Percentiles rank a stretch among this genome's conserved stretches.
These are phyloP conservation scores for Musa troglodytarum DNA, from an alignment of 176 grass and related monocot species.

Conservation along the genomic window DNA sequence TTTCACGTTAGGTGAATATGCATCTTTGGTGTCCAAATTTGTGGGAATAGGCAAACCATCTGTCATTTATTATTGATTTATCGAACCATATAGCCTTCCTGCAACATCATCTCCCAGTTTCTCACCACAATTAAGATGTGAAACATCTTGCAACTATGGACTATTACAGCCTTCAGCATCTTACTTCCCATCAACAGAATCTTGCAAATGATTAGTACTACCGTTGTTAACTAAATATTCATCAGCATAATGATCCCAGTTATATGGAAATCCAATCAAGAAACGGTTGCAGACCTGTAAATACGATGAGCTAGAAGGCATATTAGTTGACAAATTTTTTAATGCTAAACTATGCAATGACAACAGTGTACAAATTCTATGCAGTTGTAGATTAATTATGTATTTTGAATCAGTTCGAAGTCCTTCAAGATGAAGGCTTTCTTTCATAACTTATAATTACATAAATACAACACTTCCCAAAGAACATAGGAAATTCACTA, in stretches of 20 bases:
- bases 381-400: background rate
- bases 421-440: background rate
- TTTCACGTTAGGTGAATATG: too few species aligned
- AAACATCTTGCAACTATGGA: background rate
- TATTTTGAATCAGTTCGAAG: background rate
- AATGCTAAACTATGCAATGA: too few species aligned
- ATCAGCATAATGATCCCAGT: background rate
- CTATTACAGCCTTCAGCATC: background rate
- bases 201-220: background rate
- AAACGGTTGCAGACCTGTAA: background rate
- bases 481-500: too few species aligned
- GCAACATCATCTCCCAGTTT: background rate
- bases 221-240: background rate
- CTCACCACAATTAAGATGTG: background rate
- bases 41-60: background rate
- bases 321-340: background rate
- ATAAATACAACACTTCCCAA: background rate
- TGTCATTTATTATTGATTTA: background rate
- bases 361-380: background rate
- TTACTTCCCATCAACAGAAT: background rate
- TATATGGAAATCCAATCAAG: conserved; percentile 13
- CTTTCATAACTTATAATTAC: background rate
- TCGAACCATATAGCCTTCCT: background rate
- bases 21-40: too few species aligned
- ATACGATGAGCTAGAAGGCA: background rate